These are phyloP conservation scores for Berberis vulgaris DNA, from an alignment of 164 flowering plant species.

Conservation along the genomic window DNA sequence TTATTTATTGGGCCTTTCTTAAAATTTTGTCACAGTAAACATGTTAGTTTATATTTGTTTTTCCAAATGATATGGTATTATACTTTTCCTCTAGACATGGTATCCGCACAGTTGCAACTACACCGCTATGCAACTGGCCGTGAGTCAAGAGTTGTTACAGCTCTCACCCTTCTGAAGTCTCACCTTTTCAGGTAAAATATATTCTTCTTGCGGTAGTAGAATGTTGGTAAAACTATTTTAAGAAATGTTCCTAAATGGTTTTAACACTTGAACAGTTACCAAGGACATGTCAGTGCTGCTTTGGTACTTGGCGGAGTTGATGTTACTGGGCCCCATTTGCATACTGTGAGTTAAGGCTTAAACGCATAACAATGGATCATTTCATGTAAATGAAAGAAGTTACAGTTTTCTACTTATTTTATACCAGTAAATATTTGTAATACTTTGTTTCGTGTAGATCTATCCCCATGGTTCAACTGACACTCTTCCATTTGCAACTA, in stretches of 20 bases:
- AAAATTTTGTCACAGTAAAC: not conserved
- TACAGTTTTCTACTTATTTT: not conserved
- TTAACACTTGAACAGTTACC: constrained; percentile 46
- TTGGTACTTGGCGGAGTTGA: constrained; percentile 99
- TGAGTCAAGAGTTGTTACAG: constrained; percentile 86
- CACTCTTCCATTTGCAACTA: constrained; percentile 91
- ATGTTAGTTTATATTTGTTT: not conserved
- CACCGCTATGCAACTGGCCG: constrained; percentile 88
- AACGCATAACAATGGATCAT: not conserved
- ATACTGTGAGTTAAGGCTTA: constrained; percentile 56
- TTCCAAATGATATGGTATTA: not conserved
- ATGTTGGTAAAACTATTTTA: not conserved
- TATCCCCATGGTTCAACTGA: constrained; percentile 99
- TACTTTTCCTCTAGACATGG: constrained; percentile 53
- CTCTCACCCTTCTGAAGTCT: constrained; percentile 73
- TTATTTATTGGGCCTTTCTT: not conserved
- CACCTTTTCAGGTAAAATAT: constrained; percentile 73
- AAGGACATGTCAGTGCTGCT: constrained; percentile 90
- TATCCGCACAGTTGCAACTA: constrained; percentile 87
- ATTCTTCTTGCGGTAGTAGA: not conserved
- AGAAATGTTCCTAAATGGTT: not conserved
- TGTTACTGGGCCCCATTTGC: constrained; percentile 92
- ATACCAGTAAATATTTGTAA: not conserved
- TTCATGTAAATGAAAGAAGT: not conserved
- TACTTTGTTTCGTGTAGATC: constrained; percentile 41